Evolutionary conservation across 495 filamentous ascomycete genomes (phyloP).

Genomic region (Podospora anserina): DNA sequence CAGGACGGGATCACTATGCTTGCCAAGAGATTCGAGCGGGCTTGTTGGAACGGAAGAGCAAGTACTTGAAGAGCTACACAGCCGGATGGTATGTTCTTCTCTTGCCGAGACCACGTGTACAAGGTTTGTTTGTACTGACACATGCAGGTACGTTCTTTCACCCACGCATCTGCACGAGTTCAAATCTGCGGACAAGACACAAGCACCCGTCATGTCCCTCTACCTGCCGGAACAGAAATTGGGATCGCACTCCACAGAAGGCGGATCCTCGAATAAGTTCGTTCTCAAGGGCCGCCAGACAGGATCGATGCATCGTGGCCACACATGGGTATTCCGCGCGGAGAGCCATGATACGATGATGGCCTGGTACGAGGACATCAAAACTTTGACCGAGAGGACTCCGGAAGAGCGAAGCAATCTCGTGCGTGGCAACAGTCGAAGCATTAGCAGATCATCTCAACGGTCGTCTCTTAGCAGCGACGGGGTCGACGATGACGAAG

Average conservation of each 20-base stretch:
- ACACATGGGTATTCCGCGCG: slow-evolving; percentile 96
- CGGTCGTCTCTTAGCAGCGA: slow-evolving; percentile 68
- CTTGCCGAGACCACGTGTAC: not conserved
- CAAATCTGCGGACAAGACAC: slow-evolving; percentile 73
- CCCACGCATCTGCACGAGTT: slow-evolving; percentile 97
- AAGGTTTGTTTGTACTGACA: slow-evolving; percentile 31
- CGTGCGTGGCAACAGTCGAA: slow-evolving; percentile 72
- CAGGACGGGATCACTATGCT: slow-evolving; percentile 84
- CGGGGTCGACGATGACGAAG: slow-evolving; percentile 83
- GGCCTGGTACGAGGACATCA: slow-evolving; percentile 93
- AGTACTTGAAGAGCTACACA: slow-evolving; percentile 97
- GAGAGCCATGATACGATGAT: slow-evolving; percentile 96
- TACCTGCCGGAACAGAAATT: slow-evolving; percentile 93
- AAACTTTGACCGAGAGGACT: slow-evolving; percentile 78
- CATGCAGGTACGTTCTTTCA: slow-evolving; percentile 86
- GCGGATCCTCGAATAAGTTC: slow-evolving; percentile 94
- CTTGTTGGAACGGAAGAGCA: slow-evolving; percentile 94
- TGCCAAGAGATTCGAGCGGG: slow-evolving; percentile 84
- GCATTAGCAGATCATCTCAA: slow-evolving; percentile 65
- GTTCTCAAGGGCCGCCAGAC: slow-evolving; percentile 94
- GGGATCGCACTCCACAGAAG: slow-evolving; percentile 81
- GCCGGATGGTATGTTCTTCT: slow-evolving; percentile 75
- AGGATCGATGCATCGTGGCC: slow-evolving; percentile 87
- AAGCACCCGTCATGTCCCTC: slow-evolving; percentile 86
- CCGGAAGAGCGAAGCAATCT: slow-evolving; percentile 86